Base-by-base conservation (phyloP, 2,329 filamentous ascomycete genomes). In the Nemania sp. region DNA sequence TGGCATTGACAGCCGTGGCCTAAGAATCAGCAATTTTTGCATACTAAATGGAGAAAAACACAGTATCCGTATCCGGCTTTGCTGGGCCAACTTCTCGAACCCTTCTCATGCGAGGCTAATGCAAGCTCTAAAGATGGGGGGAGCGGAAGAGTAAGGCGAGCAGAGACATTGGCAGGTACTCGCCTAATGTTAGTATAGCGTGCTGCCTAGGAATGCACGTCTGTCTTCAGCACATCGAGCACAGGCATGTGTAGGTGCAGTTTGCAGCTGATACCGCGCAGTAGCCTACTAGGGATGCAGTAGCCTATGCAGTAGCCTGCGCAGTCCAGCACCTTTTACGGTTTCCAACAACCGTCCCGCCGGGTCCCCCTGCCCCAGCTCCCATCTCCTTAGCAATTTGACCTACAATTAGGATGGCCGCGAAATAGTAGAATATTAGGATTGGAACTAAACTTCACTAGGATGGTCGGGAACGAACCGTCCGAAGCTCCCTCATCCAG, bases 321-420 rank as follows among this genome's bases (percentile, higher is more conserved):
- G 31, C 28, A 30, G 22, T 47, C 14, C 44, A 47, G 44, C 15
- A 39, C 44, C 47, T 49, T n/a, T 49, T 12, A 22, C 31, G 44
- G 49, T 57, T 64, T 50, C 62, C 58, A 62, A 54, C 45, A 57
- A 64, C 63, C 63, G 42, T 53, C 43, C 61, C 53, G 59, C 58
- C 61, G 63, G 63, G 59, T 62, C 24, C 22, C 47, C 49, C 55
- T 56, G 53, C 7, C 19, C 31, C 9, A 15, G 23, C 23, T 9
- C 40, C 7, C 36, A 37, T 17, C 22, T 5, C n/a, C 28, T 40
- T 22, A 11, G 15, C 37, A 22, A 15, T 12, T 28, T 6, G 26
- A 28, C 26, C 26, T 28, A 28, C 11, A 28, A 6, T 28, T 28
- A 11, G 26, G 6, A 14, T 31, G n/a, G 28, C 28, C n/a, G n/a